Percentiles rank a stretch among this genome's conserved stretches.
Conservation (phyloP, 768 basidiomycete genomes). For the Strobilomyces dryophilus region DNA sequence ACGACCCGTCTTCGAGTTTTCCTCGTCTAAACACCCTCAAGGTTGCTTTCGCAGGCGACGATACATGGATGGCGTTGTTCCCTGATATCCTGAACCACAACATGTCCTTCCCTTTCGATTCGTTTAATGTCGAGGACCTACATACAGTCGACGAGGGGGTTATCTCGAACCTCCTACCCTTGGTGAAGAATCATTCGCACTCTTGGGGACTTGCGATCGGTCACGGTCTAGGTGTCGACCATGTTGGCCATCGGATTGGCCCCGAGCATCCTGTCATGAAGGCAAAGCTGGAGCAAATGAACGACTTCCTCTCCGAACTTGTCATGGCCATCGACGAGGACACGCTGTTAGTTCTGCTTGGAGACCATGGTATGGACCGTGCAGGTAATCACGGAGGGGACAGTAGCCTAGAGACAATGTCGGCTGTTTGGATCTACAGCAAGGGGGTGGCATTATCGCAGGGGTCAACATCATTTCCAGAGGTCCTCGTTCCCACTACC, state of each 20-base stretch:
- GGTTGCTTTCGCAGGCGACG: conserved; percentile 92
- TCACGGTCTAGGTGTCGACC: conserved; percentile 94
- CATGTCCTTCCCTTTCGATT: conserved; percentile 84
- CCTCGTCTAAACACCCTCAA: conserved; percentile 30
- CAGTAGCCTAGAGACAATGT: conserved; percentile 74
- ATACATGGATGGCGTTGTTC: conserved; percentile 93
- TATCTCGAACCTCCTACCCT: conserved; percentile 74
- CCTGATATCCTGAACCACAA: conserved; percentile 68
- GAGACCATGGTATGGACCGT: conserved; percentile 97
- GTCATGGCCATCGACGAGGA: conserved; percentile 78
- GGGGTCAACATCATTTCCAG: conserved; percentile 36
- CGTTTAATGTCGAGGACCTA: conserved; percentile 97
- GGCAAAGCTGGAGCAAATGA: conserved; percentile 85
- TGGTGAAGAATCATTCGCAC: conserved; percentile 49
- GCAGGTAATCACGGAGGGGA: conserved; percentile 97
- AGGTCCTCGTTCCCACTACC: conserved; percentile 47
- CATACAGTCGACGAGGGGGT: conserved; percentile 95
- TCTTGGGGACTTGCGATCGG: conserved; percentile 88
- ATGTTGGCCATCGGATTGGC: conserved; percentile 92
- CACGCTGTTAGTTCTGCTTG: conserved; percentile 86
- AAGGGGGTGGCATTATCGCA: conserved; percentile 55
- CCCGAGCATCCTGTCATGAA: conserved; percentile 86
- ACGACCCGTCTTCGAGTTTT: neutral
- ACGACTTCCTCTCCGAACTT: conserved; percentile 66
- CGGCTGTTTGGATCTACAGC: conserved; percentile 91